Conservation (phyloP, 106 monocot genomes). For the Dendrobium nobile region DNA sequence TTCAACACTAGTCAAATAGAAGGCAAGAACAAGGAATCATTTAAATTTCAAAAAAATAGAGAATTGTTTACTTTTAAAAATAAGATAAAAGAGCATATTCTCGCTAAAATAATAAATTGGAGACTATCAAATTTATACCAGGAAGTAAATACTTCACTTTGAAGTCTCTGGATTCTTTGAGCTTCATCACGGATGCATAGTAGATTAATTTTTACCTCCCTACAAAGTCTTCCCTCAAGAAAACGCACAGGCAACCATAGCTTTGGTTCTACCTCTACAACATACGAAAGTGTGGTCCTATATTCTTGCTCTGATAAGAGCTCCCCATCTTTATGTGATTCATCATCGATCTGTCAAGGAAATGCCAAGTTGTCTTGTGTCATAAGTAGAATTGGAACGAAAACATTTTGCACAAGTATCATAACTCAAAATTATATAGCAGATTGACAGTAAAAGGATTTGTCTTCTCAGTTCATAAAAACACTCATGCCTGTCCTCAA, state of each 20-base stretch:
- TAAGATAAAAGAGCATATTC: neutral
- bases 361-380: neutral
- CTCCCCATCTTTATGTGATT: slow-evolving; percentile 6
- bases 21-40: neutral
- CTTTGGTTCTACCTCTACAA: slow-evolving; percentile 81
- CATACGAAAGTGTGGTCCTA: slow-evolving; percentile 52
- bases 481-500: neutral
- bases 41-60: neutral
- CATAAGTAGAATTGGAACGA: too few species aligned
- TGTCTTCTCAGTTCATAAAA: neutral
- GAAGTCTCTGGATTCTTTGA: slow-evolving; percentile 24
- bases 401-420: too few species aligned
- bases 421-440: neutral
- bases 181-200: slow-evolving; percentile 59
- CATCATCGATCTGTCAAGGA: slow-evolving; percentile 23
- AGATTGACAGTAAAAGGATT: neutral
- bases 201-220: slow-evolving; percentile 69
- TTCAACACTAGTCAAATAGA: neutral
- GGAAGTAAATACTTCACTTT: neutral
- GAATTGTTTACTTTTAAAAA: neutral
- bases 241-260: slow-evolving; percentile 76
- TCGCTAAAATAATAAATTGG: neutral
- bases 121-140: neutral
- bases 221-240: slow-evolving; percentile 76
- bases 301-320: slow-evolving; percentile 18